These are phyloP conservation scores for Hawksworthiomyces lignivorus DNA, from an alignment of 2,329 filamentous ascomycete species.

Conservation along the genomic window DNA sequence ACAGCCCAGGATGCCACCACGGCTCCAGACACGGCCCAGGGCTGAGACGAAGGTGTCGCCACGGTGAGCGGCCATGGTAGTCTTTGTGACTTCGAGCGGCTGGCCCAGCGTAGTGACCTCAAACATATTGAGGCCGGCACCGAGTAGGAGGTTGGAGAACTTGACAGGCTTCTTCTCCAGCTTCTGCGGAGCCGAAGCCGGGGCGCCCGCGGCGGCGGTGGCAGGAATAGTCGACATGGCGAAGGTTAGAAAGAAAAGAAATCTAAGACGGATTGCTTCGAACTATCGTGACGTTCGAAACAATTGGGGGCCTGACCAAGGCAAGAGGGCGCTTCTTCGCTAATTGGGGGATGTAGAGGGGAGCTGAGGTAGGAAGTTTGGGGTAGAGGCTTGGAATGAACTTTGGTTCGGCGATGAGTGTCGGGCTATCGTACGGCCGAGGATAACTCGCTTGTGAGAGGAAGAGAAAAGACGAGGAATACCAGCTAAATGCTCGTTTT, in stretches of 20 bases:
- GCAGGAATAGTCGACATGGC: slow-evolving; percentile 56
- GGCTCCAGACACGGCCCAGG: slow-evolving; percentile 81
- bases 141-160: slow-evolving; percentile 96
- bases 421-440: slow-evolving; percentile 13
- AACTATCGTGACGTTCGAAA: slow-evolving; percentile 8
- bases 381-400: slow-evolving; percentile 6
- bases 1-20: slow-evolving; percentile 93
- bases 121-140: slow-evolving; percentile 91
- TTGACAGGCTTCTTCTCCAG: slow-evolving; percentile 99
- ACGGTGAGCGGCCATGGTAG: slow-evolving; percentile 97
- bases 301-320: slow-evolving; percentile 81
- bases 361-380: slow-evolving; percentile 4
- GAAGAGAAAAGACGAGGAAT: neutral
- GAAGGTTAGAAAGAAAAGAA: slow-evolving; percentile 27
- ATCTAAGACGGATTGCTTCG: slow-evolving; percentile 3
- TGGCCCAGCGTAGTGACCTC: slow-evolving; percentile 64
- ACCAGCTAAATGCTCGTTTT: too few species aligned
- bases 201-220: slow-evolving; percentile 41
- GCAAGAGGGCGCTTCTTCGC: slow-evolving; percentile 87
- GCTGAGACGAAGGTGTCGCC: slow-evolving; percentile 76
- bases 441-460: slow-evolving; percentile 1
- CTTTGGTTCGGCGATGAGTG: slow-evolving; percentile 4
- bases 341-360: slow-evolving; percentile 13
- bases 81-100: slow-evolving; percentile 98
- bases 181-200: slow-evolving; percentile 40